These are phyloP conservation scores for Cairneyella variabilis DNA, from an alignment of 495 filamentous ascomycete genomes.

Conservation along the genomic window DNA sequence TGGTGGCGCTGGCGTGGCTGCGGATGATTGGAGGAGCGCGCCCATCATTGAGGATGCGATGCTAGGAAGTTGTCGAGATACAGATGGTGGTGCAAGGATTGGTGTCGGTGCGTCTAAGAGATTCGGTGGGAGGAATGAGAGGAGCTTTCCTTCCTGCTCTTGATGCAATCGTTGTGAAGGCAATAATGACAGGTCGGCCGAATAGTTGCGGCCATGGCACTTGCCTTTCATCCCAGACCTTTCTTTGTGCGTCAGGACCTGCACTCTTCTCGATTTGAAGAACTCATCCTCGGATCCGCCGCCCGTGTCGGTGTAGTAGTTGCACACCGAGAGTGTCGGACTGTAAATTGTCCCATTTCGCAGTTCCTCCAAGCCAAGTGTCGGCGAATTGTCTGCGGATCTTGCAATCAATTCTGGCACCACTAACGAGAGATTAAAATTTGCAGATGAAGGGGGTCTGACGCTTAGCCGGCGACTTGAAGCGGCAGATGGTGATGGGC, in stretches of 20 bases:
- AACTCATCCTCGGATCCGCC: slow-evolving; percentile 12
- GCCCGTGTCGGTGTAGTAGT: slow-evolving; percentile 6
- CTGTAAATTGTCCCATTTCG: background rate
- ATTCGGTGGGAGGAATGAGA: slow-evolving; percentile 11
- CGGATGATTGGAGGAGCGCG: background rate
- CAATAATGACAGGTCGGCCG: background rate
- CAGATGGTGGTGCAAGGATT: background rate
- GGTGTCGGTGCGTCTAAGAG: background rate
- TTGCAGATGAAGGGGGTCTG: slow-evolving; percentile 10
- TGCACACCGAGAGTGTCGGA: slow-evolving; percentile 8
- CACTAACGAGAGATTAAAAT: slow-evolving; percentile 12
- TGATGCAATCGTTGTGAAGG: background rate
- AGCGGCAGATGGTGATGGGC: background rate
- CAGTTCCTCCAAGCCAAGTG: background rate
- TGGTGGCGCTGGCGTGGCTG: slow-evolving; percentile 2
- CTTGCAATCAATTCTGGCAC: background rate
- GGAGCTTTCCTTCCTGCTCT: background rate
- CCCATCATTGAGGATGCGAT: background rate
- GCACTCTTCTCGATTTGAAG: background rate
- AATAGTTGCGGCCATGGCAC: slow-evolving; percentile 1
- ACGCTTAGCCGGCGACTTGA: background rate
- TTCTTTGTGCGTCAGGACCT: background rate
- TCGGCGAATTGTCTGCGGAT: slow-evolving; percentile 1
- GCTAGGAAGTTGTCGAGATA: background rate
- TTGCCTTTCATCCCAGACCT: background rate